phyloP scores from a whole-genome alignment of 768 basidiomycete species.

The Termitomyces sp. region DNA sequence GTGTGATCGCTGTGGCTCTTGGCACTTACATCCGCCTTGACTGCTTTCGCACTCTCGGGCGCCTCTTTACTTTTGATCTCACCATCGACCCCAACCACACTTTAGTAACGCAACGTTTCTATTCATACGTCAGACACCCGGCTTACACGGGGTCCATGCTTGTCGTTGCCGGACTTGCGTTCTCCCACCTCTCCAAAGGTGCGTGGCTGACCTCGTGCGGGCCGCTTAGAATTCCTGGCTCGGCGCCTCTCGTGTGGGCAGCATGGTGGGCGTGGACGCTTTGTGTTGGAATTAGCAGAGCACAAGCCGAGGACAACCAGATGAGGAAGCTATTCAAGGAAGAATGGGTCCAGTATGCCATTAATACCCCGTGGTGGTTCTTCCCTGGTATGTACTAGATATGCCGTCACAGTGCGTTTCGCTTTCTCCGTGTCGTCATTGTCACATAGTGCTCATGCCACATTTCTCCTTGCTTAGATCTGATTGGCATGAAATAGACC shows the following conservation, averaged over 20 bases:
- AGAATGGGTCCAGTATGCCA: conserved; percentile 42
- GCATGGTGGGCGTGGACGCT: conserved; percentile 40
- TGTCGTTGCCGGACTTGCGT: conserved; percentile 31
- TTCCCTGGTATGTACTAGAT: conserved; percentile 33
- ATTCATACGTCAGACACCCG: conserved; percentile 42
- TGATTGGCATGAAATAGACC: neutral
- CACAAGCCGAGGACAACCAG: conserved; percentile 40
- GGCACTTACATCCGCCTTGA: conserved; percentile 36
- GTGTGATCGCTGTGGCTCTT: conserved; percentile 25
- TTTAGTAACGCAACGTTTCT: conserved; percentile 37
- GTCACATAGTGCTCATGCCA: neutral
- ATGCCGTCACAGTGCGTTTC: neutral
- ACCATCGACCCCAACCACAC: conserved; percentile 36
- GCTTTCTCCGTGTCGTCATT: neutral
- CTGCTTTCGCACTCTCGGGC: conserved; percentile 39
- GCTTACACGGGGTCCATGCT: conserved; percentile 42
- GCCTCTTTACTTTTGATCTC: conserved; percentile 44
- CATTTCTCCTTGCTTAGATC: neutral
- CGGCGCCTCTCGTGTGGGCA: conserved; percentile 21
- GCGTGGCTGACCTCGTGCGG: conserved; percentile 33
- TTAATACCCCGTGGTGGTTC: conserved; percentile 38
- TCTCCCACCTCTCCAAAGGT: conserved; percentile 34
- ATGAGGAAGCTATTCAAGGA: conserved; percentile 35
- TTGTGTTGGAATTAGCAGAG: conserved; percentile 37
- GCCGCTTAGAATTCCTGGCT: conserved; percentile 18